Conservation (phyloP, 2,329 filamentous ascomycete genomes). For the Sporothrix dimorphospora region DNA sequence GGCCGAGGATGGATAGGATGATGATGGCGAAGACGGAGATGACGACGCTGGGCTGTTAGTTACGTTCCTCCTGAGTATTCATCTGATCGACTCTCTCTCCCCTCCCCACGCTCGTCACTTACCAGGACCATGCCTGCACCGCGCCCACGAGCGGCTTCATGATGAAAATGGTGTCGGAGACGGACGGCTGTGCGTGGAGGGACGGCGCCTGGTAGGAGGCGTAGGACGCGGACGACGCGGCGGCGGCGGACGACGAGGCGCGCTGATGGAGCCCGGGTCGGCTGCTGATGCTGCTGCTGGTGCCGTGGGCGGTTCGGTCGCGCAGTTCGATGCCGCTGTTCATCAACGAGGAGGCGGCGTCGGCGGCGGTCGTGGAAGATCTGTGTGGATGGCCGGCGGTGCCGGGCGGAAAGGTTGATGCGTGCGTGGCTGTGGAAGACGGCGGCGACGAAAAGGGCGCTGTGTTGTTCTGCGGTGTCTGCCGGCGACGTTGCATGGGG, state of each 20-base stretch:
- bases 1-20: slow-evolving; percentile 65
- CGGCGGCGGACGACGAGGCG: slow-evolving; percentile 8
- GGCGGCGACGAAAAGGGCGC: slow-evolving; percentile 18
- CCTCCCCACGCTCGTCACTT: slow-evolving; percentile 45
- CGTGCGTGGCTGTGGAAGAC: not conserved
- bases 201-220: slow-evolving; percentile 22
- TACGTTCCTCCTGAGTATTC: not conserved
- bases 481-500: slow-evolving; percentile 34
- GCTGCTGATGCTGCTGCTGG: slow-evolving; percentile 35
- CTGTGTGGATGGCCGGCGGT: not conserved
- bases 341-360: slow-evolving; percentile 22
- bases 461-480: slow-evolving; percentile 28
- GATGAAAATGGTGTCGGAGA: slow-evolving; percentile 43
- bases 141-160: slow-evolving; percentile 97
- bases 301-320: slow-evolving; percentile 31
- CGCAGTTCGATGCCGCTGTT: slow-evolving; percentile 33
- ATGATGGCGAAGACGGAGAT: slow-evolving; percentile 67
- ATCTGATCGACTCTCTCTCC: no score
- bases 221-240: slow-evolving; percentile 13
- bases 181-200: not conserved
- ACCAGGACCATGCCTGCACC: slow-evolving; percentile 96
- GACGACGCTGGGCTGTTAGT: slow-evolving; percentile 64
- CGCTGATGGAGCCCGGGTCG: slow-evolving; percentile 24
- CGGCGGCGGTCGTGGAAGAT: not conserved
- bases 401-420: not conserved